phyloP scores from a whole-genome alignment of 169 alveolate species.

The Perkinsus marinus region DNA sequence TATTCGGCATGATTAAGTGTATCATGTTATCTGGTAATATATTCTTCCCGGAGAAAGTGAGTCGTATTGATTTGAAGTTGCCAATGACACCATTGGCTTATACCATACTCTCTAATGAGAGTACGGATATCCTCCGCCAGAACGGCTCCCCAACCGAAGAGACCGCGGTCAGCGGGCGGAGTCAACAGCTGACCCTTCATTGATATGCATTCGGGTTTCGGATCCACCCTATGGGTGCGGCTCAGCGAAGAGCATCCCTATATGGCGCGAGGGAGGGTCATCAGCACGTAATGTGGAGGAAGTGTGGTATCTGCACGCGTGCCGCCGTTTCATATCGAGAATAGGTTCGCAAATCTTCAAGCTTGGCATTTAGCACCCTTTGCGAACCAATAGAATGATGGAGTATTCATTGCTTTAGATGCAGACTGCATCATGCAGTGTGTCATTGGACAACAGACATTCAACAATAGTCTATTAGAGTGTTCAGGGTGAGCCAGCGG shows the following conservation, averaged over 20 bases:
- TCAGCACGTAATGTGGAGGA: not conserved
- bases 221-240: not conserved
- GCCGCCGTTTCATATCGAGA: no score
- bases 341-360: no score
- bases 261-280: not conserved
- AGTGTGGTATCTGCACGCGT: not conserved
- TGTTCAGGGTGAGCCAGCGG: no score
- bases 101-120: not conserved
- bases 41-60: no score
- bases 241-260: not conserved
- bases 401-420: no score
- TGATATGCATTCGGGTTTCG: not conserved
- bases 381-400: no score
- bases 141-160: not conserved
- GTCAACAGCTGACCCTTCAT: not conserved
- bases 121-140: not conserved
- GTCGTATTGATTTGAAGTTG: not conserved
- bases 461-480: no score
- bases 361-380: no score
- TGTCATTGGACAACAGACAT: no score
- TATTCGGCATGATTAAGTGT: no score
- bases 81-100: not conserved
- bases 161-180: not conserved
- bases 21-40: no score
- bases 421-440: no score